phyloP scores from a whole-genome alignment of 257 asterid genomes.

The Solanum medicagineum region DNA sequence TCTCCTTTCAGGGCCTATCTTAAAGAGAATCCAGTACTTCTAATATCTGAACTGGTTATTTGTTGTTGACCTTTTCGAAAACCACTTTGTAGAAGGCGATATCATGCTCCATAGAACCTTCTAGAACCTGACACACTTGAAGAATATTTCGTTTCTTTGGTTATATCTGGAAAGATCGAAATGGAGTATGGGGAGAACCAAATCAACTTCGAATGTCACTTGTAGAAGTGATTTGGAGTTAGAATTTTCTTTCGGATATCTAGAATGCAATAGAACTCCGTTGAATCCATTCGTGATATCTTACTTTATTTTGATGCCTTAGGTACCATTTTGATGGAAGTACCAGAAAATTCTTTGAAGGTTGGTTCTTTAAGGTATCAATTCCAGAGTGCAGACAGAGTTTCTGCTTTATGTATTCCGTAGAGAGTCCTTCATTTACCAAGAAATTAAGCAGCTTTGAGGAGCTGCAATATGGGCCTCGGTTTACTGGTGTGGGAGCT shows the following conservation, averaged over 20 bases:
- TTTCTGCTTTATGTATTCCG: constrained; percentile 93
- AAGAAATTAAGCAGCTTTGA: constrained; percentile 50
- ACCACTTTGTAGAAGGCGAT: too few species aligned
- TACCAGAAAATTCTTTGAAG: constrained; percentile 74
- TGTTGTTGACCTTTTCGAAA: too few species aligned
- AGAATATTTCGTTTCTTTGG: too few species aligned
- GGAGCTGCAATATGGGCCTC: constrained; percentile 50
- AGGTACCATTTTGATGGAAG: constrained; percentile 97
- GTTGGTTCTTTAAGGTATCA: constrained; percentile 95
- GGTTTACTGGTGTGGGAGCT: constrained; percentile 94
- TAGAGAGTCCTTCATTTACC: constrained; percentile 74
- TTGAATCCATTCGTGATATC: not conserved
- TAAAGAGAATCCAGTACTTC: too few species aligned
- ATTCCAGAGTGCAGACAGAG: constrained; percentile 96
- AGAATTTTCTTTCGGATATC: not conserved
- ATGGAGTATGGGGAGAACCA: too few species aligned
- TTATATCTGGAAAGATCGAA: too few species aligned
- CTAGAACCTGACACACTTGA: too few species aligned
- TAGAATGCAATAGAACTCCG: not conserved
- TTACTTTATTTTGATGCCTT: constrained; percentile 1
- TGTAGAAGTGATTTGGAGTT: not conserved
- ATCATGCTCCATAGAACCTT: too few species aligned
- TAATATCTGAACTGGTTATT: too few species aligned
- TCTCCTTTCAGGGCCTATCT: too few species aligned
- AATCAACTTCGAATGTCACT: not conserved